Evolutionary conservation across 106 monocot genomes (phyloP).

Genomic region (Agapanthus africanus): DNA sequence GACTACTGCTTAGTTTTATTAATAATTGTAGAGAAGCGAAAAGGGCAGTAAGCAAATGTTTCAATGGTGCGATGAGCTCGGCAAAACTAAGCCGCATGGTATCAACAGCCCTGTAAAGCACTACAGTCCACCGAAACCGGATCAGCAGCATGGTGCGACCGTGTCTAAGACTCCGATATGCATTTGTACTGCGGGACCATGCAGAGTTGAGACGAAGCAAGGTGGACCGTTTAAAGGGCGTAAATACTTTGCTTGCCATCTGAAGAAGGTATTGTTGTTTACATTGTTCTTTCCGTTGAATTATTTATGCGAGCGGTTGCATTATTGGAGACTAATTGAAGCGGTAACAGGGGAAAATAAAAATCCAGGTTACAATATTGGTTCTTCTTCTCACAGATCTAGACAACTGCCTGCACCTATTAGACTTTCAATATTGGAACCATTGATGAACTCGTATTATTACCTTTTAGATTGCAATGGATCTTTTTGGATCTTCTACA

Average conservation of each 20-base stretch:
- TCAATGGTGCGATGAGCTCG: constrained; percentile 8
- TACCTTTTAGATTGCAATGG: too few relatives aligned
- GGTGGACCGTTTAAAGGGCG: background rate
- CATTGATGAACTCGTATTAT: too few relatives aligned
- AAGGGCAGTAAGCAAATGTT: background rate
- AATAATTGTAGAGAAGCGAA: background rate
- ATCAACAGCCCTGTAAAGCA: background rate
- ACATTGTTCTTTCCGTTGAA: too few relatives aligned
- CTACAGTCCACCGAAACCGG: background rate
- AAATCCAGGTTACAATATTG: too few relatives aligned
- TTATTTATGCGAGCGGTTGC: too few relatives aligned
- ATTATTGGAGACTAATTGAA: too few relatives aligned
- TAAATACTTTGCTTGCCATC: constrained; percentile 4
- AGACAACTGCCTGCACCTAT: too few relatives aligned
- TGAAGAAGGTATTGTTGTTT: constrained; percentile 2
- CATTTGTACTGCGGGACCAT: constrained; percentile 7
- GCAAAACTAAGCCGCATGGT: background rate
- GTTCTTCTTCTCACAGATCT: too few relatives aligned
- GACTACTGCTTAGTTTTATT: too few relatives aligned
- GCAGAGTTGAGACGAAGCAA: constrained; percentile 5
- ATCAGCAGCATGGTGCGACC: background rate
- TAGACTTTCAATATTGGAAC: too few relatives aligned
- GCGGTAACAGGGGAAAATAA: too few relatives aligned
- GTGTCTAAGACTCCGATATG: background rate
- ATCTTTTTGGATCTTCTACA: too few relatives aligned